Base-by-base conservation (phyloP, 2,329 filamentous ascomycete species). In the Pseudopyricularia cyperi region DNA sequence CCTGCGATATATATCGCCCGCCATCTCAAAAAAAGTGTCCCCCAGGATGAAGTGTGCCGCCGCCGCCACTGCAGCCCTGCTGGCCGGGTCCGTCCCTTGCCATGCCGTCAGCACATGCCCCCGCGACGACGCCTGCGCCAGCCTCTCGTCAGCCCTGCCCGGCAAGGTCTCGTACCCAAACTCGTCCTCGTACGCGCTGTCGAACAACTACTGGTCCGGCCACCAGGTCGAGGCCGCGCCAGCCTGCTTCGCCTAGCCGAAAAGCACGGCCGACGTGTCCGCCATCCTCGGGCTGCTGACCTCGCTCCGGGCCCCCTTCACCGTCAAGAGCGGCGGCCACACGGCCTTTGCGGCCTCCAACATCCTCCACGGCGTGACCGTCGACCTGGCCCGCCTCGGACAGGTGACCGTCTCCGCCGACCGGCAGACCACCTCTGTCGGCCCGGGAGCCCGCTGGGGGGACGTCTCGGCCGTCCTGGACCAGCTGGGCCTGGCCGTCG, bases 301-400 rank as follows among this genome's bases (percentile, higher is more conserved):
- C 52, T 65, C 19, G 56, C 56, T 50, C 12, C 51, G 17, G 22
- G 48, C 46, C 50, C 59, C 57, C 1, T 80, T 80, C 60, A 68
- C 74, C 3, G 67, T 75, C 53, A 73, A 73, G 32, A 52, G 54
- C 28, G 54, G 76, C n/a, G 76, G 76, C 1, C 76, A 79, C 61
- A 70, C 68, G 1, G 64, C 70, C 3, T 73, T 71, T 53, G 61
- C 66, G 0, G 65, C 66, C 2, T 71, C 71, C 7, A 78, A 68
- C 57, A 66, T 67, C 52, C 57, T 62, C 11, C 56, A 57, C 11
- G 67, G 71, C 15, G 60, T 75, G 4, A 67, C 68, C 3, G 61
- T 78, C 49, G 70, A 72, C 54, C 59, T 78, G 11, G 60, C 62
- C 8, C 57, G 58, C 5, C 62, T 77, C 7, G 67, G 68, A 50